Evolutionary conservation across 345 rosid genomes (phyloP), one percentile per base, ranked within the genome.

Genomic region (Euphorbia lathyris): DNA sequence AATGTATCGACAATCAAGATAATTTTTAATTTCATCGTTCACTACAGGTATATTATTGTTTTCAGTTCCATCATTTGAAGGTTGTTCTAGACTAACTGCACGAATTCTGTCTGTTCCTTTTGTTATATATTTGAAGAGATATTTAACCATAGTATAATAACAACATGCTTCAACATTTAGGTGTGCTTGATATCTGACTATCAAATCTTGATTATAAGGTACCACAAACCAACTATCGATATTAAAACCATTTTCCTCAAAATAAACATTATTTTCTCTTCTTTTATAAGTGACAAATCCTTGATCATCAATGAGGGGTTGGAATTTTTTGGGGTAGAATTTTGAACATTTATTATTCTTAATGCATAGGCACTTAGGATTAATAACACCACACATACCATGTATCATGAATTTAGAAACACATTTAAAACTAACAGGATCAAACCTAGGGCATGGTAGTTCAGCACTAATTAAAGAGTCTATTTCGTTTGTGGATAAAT

Each of bases 401-500:
- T 63, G 53, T 0, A 63, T 23, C 52, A 63, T 43, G 10, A 64
- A 64, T 14, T 64, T 23, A 4, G 34, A 11, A 4, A 64, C 22
- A 22, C 6, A 12, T 7, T 16, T 25, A 63, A 36, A 32, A 13
- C 9, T 17, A 19, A 4, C 2, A 5, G 56, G 56, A 23, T 64
- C 0, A 4, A 0, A 38, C 1, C 9, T 23, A 0, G 1, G 11
- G 17, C 0, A n/a, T n/a, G 6, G 69, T 0, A 64, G 23, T 27
- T 63, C 58, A 19, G 23, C 64, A 7, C 17, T 53, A 0, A 64
- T 57, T 4, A 64, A 26, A 0, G 0, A 12, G 7, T 65, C 10
- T 4, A 72, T 36, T n/a, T 27, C 20, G 0, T 0, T 1, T 7
- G 6, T 0, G 0, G 9, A 11, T 0, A 0, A 2, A 16, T 17